A percentile compares a stretch with the other conserved stretches of the same genome.
Evolutionary conservation across 768 basidiomycete genomes (phyloP).

Genomic region (Leccinellum luteum): DNA sequence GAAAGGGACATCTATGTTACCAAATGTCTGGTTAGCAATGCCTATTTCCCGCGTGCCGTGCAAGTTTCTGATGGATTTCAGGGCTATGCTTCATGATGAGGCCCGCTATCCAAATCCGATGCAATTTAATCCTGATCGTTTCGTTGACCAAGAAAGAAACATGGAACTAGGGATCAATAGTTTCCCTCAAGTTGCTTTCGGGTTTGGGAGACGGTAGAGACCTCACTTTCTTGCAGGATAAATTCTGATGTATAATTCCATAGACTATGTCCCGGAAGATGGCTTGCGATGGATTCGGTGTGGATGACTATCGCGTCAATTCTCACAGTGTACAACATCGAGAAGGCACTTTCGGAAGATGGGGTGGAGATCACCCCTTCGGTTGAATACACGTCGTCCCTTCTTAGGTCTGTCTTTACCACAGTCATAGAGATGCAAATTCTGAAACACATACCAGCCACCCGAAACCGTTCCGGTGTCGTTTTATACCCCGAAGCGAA

Average conservation of each 20-base stretch:
- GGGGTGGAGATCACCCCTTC: conserved; percentile 35
- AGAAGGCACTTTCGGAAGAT: conserved; percentile 32
- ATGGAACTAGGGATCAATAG: conserved; percentile 31
- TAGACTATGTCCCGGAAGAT: conserved; percentile 46
- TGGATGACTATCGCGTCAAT: conserved; percentile 44
- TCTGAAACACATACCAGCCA: conserved; percentile 27
- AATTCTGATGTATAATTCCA: background rate
- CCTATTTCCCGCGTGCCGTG: conserved; percentile 8
- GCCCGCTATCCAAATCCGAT: conserved; percentile 40
- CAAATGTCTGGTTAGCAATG: conserved; percentile 43
- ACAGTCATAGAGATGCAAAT: background rate
- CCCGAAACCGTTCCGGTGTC: conserved; percentile 41
- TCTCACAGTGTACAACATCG: conserved; percentile 39
- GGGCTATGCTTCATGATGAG: conserved; percentile 43
- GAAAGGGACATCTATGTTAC: conserved; percentile 42
- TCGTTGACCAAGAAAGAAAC: conserved; percentile 28
- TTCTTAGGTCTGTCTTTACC: conserved; percentile 33
- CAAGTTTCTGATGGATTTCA: conserved; percentile 21
- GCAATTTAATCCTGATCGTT: conserved; percentile 39
- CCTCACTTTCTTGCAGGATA: background rate
- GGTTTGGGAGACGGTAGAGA: conserved; percentile 40
- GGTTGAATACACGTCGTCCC: conserved; percentile 34
- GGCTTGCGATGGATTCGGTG: conserved; percentile 42
- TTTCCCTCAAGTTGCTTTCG: conserved; percentile 38
- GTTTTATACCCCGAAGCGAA: conserved; percentile 36